Base-by-base conservation (phyloP, 1,284 basidiomycete genomes). In the Cutaneotrichosporon sp. region DNA sequence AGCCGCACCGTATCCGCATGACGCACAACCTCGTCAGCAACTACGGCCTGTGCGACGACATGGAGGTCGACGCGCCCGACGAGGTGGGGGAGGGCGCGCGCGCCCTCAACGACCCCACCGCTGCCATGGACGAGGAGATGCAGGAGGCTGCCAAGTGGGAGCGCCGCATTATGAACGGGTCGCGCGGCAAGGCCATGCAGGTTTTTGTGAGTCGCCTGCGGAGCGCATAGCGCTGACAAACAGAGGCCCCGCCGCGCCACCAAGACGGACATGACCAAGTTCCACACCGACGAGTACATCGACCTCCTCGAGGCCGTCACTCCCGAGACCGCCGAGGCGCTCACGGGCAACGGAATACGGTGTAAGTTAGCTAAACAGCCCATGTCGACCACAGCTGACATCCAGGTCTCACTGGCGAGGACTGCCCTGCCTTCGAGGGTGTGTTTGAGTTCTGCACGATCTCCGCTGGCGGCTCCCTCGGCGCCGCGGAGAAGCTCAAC, bases 251-350 rank as follows among this genome's bases (percentile, higher is more conserved):
- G 86, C 74, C 85, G 92, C 45, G 90, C 94, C 2, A 86, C 87
- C 0, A 86, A 89, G 13, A 87, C 90, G 71, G 85, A 87, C 53
- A 92, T 99, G 90, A 90, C 91, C 4, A 82, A 87, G 20, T 99
- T 99, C 77, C 97, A 99, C 79, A 95, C 95, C 13, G 95, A 99
- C 81, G 95, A 99, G 83, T 98, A 97, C 79, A 86, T 99, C 65
- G 87, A 97, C 71, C 95, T 98, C 69, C 82, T 99, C 29, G 85
- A 86, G 60, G 86, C 87, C 54, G 93, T 98, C 36, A 91, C 90
- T 0, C 94, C 94, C 0, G 94, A 97, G 77, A 93, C 89, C 7
- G 87, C 84, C 1, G 88, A 90, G 67, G 88, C 90, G 56, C 80
- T 97, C 71, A 95, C 92, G 1, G 90, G 87, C 66, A 86, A 90